These are phyloP conservation scores for Suillus paluster DNA, from an alignment of 768 basidiomycete genomes.

Conservation along the genomic window DNA sequence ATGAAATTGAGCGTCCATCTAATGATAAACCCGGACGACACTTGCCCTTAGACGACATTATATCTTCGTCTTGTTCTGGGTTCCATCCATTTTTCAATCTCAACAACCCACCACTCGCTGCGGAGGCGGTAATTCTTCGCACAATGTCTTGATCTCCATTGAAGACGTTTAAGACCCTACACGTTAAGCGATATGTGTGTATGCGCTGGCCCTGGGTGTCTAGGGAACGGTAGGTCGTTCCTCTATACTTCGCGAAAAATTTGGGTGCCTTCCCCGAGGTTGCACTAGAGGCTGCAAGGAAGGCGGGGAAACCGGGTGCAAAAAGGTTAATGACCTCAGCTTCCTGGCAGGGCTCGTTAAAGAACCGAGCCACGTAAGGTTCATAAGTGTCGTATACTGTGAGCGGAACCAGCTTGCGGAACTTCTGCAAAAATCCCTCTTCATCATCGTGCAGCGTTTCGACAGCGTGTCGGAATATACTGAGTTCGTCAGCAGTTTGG, in stretches of 20 bases:
- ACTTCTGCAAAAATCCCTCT: conserved; percentile 9
- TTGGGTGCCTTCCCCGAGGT: conserved; percentile 20
- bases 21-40: not conserved
- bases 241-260: conserved; percentile 10
- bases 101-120: not conserved
- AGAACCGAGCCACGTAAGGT: conserved; percentile 17
- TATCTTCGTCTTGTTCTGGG: conserved; percentile 14
- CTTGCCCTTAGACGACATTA: conserved; percentile 9
- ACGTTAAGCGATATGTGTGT: not conserved
- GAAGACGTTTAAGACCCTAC: not conserved
- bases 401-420: conserved; percentile 19
- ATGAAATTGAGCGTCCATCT: not conserved
- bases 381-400: conserved; percentile 16
- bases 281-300: conserved; percentile 15
- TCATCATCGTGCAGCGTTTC: not conserved
- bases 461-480: not conserved
- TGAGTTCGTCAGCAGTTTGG: not conserved
- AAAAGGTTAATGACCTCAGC: conserved; percentile 16
- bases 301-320: conserved; percentile 18
- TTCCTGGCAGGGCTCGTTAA: conserved; percentile 14
- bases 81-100: conserved; percentile 17
- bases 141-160: not conserved
- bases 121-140: conserved; percentile 15
- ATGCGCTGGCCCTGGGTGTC: not conserved
- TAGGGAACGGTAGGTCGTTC: not conserved